These are phyloP conservation scores for Knufia fluminis DNA, from an alignment of 2,329 filamentous ascomycete genomes.

Conservation along the genomic window DNA sequence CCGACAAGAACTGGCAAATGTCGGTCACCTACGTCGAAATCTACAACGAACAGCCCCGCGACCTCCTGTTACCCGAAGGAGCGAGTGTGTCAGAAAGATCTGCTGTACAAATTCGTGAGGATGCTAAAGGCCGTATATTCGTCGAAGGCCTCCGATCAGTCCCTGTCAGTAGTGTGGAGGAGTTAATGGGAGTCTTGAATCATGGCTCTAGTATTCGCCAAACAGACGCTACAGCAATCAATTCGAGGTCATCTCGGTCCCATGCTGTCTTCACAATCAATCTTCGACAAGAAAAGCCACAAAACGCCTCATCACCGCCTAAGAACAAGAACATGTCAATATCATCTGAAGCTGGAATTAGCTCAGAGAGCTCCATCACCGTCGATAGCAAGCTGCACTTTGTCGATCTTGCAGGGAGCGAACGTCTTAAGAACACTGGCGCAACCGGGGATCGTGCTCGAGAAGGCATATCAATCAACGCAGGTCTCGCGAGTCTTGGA, in stretches of 20 bases:
- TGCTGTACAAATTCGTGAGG: conserved; percentile 84
- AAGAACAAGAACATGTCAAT: conserved; percentile 81
- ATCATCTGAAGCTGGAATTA: conserved; percentile 67
- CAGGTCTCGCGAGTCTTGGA: conserved; percentile 82
- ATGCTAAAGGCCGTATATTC: conserved; percentile 87
- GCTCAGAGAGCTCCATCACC: conserved; percentile 55
- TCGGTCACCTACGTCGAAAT: conserved; percentile 95
- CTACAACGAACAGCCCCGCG: conserved; percentile 92
- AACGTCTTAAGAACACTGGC: conserved; percentile 92
- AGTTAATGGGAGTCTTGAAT: conserved; percentile 78
- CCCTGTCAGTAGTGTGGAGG: conserved; percentile 82
- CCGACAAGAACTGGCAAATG: conserved; percentile 76
- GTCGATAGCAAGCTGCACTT: conserved; percentile 98
- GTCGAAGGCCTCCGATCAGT: conserved; percentile 83
- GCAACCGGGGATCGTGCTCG: conserved; percentile 89
- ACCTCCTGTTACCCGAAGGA: conserved; percentile 73
- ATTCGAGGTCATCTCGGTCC: conserved; percentile 93
- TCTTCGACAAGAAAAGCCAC: conserved; percentile 54
- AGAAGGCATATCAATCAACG: conserved; percentile 97
- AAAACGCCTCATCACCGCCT: conserved; percentile 56
- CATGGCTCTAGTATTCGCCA: conserved; percentile 91
- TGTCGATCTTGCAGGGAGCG: conserved; percentile 92
- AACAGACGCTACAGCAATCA: conserved; percentile 93
- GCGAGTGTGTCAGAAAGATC: conserved; percentile 61
- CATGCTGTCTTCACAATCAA: conserved; percentile 97